Evolutionary conservation across 805 yeast species (phyloP).

Genomic region (Saturnispora serradocipensis): DNA sequence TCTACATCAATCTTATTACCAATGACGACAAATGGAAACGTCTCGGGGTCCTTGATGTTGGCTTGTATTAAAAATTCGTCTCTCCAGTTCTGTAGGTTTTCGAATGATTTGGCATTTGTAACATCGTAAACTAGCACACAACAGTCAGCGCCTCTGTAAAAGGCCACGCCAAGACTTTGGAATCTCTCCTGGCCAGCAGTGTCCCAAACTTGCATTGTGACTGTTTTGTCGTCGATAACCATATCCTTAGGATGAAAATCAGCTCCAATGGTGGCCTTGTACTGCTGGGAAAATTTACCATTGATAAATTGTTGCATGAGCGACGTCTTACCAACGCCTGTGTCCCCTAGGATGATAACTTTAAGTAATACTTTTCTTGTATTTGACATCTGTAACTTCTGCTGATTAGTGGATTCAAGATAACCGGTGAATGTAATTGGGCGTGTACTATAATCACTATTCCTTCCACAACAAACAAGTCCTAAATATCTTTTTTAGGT

Average conservation of each 20-base stretch:
- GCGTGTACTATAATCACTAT: background rate
- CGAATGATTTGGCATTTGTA: slow-evolving; percentile 88
- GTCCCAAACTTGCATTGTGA: slow-evolving; percentile 89
- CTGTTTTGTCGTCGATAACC: slow-evolving; percentile 71
- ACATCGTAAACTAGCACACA: slow-evolving; percentile 95
- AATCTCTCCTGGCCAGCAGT: slow-evolving; percentile 98
- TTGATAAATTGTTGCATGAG: slow-evolving; percentile 96
- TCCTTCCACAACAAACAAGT: background rate
- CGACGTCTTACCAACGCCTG: slow-evolving; percentile 96
- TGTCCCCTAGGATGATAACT: slow-evolving; percentile 90
- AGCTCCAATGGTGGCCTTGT: slow-evolving; percentile 97
- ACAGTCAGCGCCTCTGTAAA: slow-evolving; percentile 96
- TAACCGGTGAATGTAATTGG: background rate
- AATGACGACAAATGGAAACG: slow-evolving; percentile 89
- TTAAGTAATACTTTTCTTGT: slow-evolving; percentile 64
- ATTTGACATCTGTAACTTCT: slow-evolving; percentile 33
- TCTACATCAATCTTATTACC: slow-evolving; percentile 95
- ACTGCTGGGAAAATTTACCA: slow-evolving; percentile 88
- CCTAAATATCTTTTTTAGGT: background rate
- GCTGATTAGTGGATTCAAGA: background rate
- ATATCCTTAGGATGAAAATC: slow-evolving; percentile 92
- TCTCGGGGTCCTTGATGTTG: slow-evolving; percentile 86
- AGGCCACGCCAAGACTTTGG: slow-evolving; percentile 94
- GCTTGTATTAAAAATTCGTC: slow-evolving; percentile 94
- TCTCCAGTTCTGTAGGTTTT: slow-evolving; percentile 80